Evolutionary conservation across 306 rosid species (phyloP), one percentile per base, ranked within the genome.

Genomic region (Biancaea sappan): DNA sequence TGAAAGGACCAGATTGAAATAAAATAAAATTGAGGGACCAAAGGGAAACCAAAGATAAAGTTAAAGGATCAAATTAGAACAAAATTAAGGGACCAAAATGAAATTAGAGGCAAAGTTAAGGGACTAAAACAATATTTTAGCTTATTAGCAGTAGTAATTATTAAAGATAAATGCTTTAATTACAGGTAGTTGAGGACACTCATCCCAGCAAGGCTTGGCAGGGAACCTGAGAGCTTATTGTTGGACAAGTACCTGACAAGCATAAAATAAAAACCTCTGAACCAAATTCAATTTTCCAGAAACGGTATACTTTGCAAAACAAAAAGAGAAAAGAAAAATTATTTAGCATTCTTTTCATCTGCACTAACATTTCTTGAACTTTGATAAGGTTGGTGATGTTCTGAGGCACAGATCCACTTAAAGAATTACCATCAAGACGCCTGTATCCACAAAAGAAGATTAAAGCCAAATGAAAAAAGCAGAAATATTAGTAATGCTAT

Each of bases 191-290:
- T 64, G 71, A 89, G 92, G 32, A 0, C 10, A 5, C 21, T 79
- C 91, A 87, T 71, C 77, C 86, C 80, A 22, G 64, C 56, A 35
- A 91, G 92, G 80, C 75, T 65, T 8, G 92, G 97, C 28, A 77
- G 9, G 44, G 78, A 51, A 58, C 97, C 97, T 22, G 74, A 74
- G 48, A 91, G 78, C 81, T 62, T 77, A 51, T 91, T 91, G 82
- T 84, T 79, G 68, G 92, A 91, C 82, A 89, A 73, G 70, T 38
- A 25, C 88, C 97, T 91, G 75, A 59, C 68, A 72, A 50, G 12
- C 71, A 52, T 71, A 26, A 50, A 66, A 10, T 13, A 50, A 58
- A 66, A 73, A 48, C 48, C 29, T 73, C 64, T 5, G 32, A 68
- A 41, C 57, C 50, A 19, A 52, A 28, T 58, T 12, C 22, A 41